Evolutionary conservation across 306 rosid genomes (phyloP).

Genomic region (Medicago arabica): DNA sequence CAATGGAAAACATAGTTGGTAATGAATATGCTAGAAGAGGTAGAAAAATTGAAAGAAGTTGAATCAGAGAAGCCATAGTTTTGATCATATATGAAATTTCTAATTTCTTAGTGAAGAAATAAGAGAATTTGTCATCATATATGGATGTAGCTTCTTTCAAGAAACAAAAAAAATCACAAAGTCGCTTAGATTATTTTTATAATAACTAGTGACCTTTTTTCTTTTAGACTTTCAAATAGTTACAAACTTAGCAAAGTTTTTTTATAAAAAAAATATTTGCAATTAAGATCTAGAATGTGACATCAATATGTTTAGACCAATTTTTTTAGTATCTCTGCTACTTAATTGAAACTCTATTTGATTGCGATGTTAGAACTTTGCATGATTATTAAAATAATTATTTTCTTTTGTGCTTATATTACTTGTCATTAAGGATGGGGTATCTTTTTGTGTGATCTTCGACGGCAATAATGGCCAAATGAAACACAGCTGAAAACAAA

Average conservation of each 20-base stretch:
- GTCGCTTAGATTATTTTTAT: constrained; percentile 2
- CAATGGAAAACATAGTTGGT: background rate
- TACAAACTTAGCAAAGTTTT: background rate
- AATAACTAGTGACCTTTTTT: background rate
- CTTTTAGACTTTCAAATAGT: background rate
- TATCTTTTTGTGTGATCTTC: constrained; percentile 38
- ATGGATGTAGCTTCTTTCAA: constrained; percentile 42
- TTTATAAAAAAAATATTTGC: background rate
- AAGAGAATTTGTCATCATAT: constrained; percentile 37
- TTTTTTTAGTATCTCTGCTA: background rate
- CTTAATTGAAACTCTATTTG: background rate
- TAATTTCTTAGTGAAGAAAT: background rate
- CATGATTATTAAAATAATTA: constrained; percentile 24
- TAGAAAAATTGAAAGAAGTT: constrained; percentile 46
- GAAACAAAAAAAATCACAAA: background rate
- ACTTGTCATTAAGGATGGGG: constrained; percentile 18
- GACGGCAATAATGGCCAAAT: constrained; percentile 44
- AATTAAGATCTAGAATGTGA: background rate
- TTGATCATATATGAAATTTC: constrained; percentile 4
- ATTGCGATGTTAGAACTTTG: background rate
- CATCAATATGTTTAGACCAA: background rate
- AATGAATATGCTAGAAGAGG: constrained; percentile 39
- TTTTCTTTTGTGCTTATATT: background rate
- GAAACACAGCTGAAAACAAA: constrained; percentile 5
- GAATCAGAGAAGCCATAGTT: constrained; percentile 58